phyloP scores from a whole-genome alignment of 106 monocot species.

The Dioscorea zingiberensis region DNA sequence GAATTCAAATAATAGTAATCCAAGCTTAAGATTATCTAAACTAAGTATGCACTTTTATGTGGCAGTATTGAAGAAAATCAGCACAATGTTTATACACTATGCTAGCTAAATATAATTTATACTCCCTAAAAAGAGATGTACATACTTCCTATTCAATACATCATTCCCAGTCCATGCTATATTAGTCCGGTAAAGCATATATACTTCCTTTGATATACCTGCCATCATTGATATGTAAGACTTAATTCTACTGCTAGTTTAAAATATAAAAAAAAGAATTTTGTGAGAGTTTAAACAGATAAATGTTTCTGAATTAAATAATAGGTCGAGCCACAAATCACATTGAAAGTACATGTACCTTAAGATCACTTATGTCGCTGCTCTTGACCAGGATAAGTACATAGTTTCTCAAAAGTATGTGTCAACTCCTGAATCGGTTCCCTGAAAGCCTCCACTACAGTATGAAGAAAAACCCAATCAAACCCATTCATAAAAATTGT shows the following conservation, averaged over 20 bases:
- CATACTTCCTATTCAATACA: constrained; percentile 86
- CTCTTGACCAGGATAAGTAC: constrained; percentile 79
- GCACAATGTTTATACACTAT: no score
- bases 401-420: constrained; percentile 98
- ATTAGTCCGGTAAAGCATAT: constrained; percentile 95
- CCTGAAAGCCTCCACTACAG: constrained; percentile 23
- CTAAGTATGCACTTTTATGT: no score
- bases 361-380: constrained; percentile 79
- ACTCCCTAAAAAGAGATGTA: background rate
- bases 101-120: background rate
- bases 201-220: constrained; percentile 87
- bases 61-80: background rate
- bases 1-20: no score
- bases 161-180: constrained; percentile 99
- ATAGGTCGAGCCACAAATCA: no score
- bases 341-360: constrained; percentile 26
- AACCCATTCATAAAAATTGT: no score
- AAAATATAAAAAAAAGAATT: no score
- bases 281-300: no score
- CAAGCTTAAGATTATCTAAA: no score
- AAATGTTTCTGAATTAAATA: no score
- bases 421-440: constrained; percentile 91
- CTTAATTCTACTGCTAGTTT: background rate
- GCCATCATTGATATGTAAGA: constrained; percentile 5
- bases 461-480: no score